A percentile compares a stretch with the other conserved stretches of the same genome.
phyloP scores from a whole-genome alignment of 129 eudicot genomes.

The Lactuca sativa region DNA sequence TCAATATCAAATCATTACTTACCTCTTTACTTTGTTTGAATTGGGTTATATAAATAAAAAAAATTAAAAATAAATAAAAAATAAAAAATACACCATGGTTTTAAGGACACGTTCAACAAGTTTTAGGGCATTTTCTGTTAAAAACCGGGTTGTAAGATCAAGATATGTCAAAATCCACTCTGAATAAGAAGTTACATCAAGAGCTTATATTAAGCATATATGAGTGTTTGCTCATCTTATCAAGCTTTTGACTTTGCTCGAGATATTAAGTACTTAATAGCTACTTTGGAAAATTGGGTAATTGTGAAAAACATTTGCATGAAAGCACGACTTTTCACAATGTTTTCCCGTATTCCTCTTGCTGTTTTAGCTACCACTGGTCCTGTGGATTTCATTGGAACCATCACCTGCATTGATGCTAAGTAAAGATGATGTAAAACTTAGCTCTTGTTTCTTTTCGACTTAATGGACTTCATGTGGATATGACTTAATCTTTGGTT shows the following conservation, averaged over 20 bases:
- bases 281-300: constrained; percentile 50
- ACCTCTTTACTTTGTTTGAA: no score
- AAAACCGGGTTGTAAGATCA: no score
- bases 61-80: no score
- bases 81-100: no score
- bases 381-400: constrained; percentile 42
- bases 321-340: constrained; percentile 63
- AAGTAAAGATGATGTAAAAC: constrained; percentile 71
- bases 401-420: constrained; percentile 76
- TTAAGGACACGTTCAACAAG: no score
- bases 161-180: no score
- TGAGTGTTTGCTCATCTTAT: constrained; percentile 8
- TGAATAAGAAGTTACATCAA: constrained; percentile 4
- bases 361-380: constrained; percentile 82
- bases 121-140: no score
- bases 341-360: constrained; percentile 65
- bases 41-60: no score
- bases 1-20: no score
- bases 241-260: constrained; percentile 47
- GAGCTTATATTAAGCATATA: background rate
- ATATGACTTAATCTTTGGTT: no score
- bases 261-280: constrained; percentile 49
- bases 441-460: constrained; percentile 10
- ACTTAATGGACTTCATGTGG: background rate
- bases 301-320: constrained; percentile 70